phyloP scores from a whole-genome alignment of 2,329 filamentous ascomycete species.

The Xylariales sp. region DNA sequence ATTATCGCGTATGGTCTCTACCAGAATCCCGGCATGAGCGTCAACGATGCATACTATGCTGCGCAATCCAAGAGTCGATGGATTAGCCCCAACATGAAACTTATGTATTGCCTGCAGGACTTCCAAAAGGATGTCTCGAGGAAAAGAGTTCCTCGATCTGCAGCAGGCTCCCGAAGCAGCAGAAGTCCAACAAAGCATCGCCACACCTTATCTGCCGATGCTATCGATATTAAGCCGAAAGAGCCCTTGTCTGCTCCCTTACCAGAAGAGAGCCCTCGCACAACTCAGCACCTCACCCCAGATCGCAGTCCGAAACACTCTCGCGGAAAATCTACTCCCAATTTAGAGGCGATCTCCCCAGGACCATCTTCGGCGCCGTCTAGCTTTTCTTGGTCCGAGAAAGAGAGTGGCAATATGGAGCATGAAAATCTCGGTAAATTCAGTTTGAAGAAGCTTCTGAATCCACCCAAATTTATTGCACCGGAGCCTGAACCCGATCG shows the following conservation, averaged over 20 bases:
- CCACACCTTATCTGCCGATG: conserved; percentile 55
- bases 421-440: conserved; percentile 35
- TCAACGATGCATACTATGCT: conserved; percentile 78
- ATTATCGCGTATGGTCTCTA: conserved; percentile 85
- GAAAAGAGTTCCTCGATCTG: conserved; percentile 40
- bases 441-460: conserved; percentile 27
- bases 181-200: conserved; percentile 58
- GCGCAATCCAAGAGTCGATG: conserved; percentile 78
- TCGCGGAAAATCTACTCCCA: conserved; percentile 51
- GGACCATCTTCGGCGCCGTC: conserved; percentile 66
- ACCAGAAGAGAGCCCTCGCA: conserved; percentile 46
- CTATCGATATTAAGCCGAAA: conserved; percentile 46
- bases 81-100: conserved; percentile 89
- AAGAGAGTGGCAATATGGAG: conserved; percentile 40
- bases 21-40: conserved; percentile 69
- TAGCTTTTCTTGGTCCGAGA: conserved; percentile 54
- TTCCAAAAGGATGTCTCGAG: conserved; percentile 63
- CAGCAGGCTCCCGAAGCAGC: conserved; percentile 44
- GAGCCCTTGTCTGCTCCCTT: conserved; percentile 60
- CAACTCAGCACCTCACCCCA: conserved; percentile 33
- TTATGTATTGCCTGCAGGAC: conserved; percentile 85
- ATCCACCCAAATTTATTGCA: conserved; percentile 33
- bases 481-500: conserved; percentile 22
- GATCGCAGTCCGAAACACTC: conserved; percentile 41
- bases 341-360: conserved; percentile 46